Evolutionary conservation across 495 filamentous ascomycete species (phyloP).

Genomic region (Halenospora varia): DNA sequence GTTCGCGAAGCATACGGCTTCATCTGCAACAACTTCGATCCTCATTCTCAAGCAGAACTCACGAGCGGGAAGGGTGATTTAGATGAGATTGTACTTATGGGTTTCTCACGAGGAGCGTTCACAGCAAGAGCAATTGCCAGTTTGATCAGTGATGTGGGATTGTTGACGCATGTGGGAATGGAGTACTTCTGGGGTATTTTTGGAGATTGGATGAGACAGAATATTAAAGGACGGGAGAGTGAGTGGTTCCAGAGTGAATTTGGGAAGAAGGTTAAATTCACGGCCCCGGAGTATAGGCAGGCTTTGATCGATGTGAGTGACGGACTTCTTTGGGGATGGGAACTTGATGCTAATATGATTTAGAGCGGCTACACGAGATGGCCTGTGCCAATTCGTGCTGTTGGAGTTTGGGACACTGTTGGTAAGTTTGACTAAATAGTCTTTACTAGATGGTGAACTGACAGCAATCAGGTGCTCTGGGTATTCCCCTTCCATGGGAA

Average conservation of each 20-base stretch:
- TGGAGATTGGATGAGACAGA: slow-evolving; percentile 56
- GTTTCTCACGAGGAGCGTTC: slow-evolving; percentile 73
- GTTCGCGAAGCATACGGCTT: slow-evolving; percentile 66
- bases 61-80: slow-evolving; percentile 36
- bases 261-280: slow-evolving; percentile 10
- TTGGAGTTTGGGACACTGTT: slow-evolving; percentile 60
- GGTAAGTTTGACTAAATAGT: slow-evolving; percentile 6
- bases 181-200: slow-evolving; percentile 61
- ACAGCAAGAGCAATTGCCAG: slow-evolving; percentile 62
- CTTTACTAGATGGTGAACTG: neutral
- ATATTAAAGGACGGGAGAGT: slow-evolving; percentile 32
- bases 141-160: slow-evolving; percentile 56
- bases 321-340: neutral
- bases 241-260: slow-evolving; percentile 13
- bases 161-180: slow-evolving; percentile 61
- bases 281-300: slow-evolving; percentile 12
- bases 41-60: slow-evolving; percentile 8
- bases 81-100: slow-evolving; percentile 67
- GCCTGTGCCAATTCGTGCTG: slow-evolving; percentile 28
- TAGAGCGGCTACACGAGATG: slow-evolving; percentile 15
- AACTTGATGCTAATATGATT: neutral
- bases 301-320: slow-evolving; percentile 15
- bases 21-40: slow-evolving; percentile 57
- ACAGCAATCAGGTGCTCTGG: slow-evolving; percentile 15
- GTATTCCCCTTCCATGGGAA: slow-evolving; percentile 13